phyloP scores from a whole-genome alignment of 1,284 basidiomycete genomes.

The Ceratobasidium sp. region DNA sequence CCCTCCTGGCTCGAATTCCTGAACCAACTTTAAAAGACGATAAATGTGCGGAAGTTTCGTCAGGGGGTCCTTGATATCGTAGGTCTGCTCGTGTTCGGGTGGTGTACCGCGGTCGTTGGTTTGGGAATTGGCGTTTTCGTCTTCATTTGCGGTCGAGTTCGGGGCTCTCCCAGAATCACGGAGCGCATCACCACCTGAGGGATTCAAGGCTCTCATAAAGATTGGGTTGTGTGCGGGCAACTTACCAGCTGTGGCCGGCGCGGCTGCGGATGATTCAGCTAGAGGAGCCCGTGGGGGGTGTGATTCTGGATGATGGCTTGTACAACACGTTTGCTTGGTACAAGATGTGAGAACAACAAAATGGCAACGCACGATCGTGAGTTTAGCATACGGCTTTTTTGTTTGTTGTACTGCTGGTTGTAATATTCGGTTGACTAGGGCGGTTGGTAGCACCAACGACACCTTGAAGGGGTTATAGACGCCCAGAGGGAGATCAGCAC shows the following conservation, averaged over 20 bases:
- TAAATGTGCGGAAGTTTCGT: conserved; percentile 33
- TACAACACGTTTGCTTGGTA: neutral
- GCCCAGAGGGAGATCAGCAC: no score
- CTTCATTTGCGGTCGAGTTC: neutral
- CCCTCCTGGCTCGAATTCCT: conserved; percentile 42
- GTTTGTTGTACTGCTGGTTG: neutral
- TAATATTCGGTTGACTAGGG: neutral
- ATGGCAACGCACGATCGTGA: neutral
- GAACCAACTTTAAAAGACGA: conserved; percentile 46
- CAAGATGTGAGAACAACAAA: neutral
- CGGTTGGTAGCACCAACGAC: no score
- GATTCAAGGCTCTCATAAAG: no score
- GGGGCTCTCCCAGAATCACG: neutral
- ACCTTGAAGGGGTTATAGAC: no score
- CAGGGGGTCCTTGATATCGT: conserved; percentile 11
- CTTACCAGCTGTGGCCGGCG: no score
- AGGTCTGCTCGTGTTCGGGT: neutral
- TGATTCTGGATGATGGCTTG: neutral
- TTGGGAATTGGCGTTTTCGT: neutral
- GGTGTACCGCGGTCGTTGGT: neutral
- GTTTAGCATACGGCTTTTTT: neutral
- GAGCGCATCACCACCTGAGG: neutral
- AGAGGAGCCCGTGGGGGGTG: neutral
- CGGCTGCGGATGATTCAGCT: neutral
- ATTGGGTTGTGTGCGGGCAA: no score